Evolutionary conservation across 805 yeast genomes (phyloP).

Genomic region (Candida chauliodis): DNA sequence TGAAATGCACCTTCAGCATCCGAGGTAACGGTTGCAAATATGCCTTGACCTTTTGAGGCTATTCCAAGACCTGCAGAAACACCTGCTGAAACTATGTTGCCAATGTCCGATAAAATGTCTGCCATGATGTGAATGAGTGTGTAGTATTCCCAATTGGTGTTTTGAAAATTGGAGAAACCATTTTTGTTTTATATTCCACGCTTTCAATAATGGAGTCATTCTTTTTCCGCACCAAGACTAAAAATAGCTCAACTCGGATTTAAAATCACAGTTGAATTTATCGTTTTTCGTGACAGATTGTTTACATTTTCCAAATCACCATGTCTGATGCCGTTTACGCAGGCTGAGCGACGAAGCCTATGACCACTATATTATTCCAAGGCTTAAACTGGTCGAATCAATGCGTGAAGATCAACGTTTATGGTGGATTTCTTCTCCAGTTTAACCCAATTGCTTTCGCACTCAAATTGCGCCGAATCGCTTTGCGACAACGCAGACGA

Average conservation of each 20-base stretch:
- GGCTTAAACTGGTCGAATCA: too few relatives aligned
- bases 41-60: slow-evolving; percentile 3
- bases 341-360: too few relatives aligned
- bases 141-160: background rate
- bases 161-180: background rate
- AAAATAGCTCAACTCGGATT: slow-evolving; percentile 1
- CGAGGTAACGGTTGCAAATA: slow-evolving; percentile 6
- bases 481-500: too few relatives aligned
- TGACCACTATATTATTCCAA: background rate
- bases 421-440: too few relatives aligned
- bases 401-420: too few relatives aligned
- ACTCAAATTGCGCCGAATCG: too few relatives aligned
- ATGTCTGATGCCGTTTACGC: too few relatives aligned
- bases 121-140: background rate
- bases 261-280: background rate
- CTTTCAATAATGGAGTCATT: background rate
- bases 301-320: slow-evolving; percentile 1
- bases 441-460: too few relatives aligned
- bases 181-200: background rate
- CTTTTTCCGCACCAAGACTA: background rate
- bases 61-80: slow-evolving; percentile 5
- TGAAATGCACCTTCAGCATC: slow-evolving; percentile 6
- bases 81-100: background rate
- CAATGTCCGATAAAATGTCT: slow-evolving; percentile 4
- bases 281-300: background rate